Evolutionary conservation across 768 basidiomycete species (phyloP).

Genomic region (Amanita inopinata): DNA sequence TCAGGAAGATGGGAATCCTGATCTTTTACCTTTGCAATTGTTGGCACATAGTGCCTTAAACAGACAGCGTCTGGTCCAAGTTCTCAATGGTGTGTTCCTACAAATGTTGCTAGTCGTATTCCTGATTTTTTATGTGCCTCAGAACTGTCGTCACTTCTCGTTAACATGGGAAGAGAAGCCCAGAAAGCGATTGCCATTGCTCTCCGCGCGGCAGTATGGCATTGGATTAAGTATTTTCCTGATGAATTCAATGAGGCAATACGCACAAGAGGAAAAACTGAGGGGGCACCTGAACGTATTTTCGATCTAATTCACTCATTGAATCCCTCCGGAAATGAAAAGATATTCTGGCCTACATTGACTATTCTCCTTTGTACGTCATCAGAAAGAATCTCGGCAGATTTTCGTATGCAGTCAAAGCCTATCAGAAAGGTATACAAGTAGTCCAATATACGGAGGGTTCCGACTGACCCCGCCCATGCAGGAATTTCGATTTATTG

Average conservation of each 20-base stretch:
- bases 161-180: conserved; percentile 70
- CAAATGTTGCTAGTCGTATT: background rate
- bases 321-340: conserved; percentile 30
- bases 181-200: conserved; percentile 65
- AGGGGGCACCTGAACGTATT: conserved; percentile 78
- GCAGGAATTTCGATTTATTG: conserved; percentile 50
- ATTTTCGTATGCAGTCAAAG: conserved; percentile 36
- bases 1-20: conserved; percentile 46
- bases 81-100: conserved; percentile 50
- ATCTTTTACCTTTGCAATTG: conserved; percentile 67
- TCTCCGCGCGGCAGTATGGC: conserved; percentile 78
- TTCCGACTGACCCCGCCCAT: conserved; percentile 2
- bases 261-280: conserved; percentile 50
- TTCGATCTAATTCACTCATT: conserved; percentile 69
- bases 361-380: conserved; percentile 65
- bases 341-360: conserved; percentile 70
- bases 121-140: conserved; percentile 5
- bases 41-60: conserved; percentile 74
- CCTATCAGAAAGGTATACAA: conserved; percentile 27
- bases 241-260: conserved; percentile 71
- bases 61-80: conserved; percentile 51
- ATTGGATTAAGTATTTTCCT: conserved; percentile 77
- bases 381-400: conserved; percentile 58
- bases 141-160: conserved; percentile 76
- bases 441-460: conserved; percentile 1